Percentiles rank a stretch among this genome's conserved stretches.
phyloP scores from a whole-genome alignment of 2,329 filamentous ascomycete species.

The Lecanicillium sp. region DNA sequence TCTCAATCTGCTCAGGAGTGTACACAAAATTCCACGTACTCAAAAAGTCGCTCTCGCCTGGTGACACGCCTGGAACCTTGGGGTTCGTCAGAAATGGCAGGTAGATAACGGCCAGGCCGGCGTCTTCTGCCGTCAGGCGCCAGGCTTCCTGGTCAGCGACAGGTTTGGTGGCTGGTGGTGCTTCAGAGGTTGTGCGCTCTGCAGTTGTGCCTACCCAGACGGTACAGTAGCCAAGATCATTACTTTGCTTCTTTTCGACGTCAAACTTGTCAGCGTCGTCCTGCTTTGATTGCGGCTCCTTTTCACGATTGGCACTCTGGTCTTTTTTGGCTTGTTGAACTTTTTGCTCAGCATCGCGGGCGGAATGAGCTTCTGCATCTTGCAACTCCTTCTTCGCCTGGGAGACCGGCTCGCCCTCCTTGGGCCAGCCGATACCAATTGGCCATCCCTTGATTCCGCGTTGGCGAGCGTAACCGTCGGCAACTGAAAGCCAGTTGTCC shows the following conservation, averaged over 20 bases:
- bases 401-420: conserved; percentile 45
- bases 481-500: conserved; percentile 93
- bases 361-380: conserved; percentile 50
- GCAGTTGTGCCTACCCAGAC: conserved; percentile 86
- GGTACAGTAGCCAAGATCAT: conserved; percentile 82
- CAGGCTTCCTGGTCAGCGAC: conserved; percentile 58
- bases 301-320: conserved; percentile 24
- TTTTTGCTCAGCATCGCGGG: conserved; percentile 54
- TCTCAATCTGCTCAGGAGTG: conserved; percentile 80
- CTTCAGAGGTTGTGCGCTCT: conserved; percentile 52
- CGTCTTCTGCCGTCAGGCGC: conserved; percentile 61
- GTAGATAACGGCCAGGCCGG: conserved; percentile 84
- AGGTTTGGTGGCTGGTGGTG: conserved; percentile 42
- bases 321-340: conserved; percentile 50
- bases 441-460: conserved; percentile 93
- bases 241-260: conserved; percentile 34
- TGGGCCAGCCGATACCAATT: conserved; percentile 88
- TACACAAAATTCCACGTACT: conserved; percentile 99
- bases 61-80: conserved; percentile 73
- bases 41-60: conserved; percentile 74
- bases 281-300: conserved; percentile 14
- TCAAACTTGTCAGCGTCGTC: conserved; percentile 28
- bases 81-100: conserved; percentile 82
- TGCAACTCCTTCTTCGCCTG: conserved; percentile 59
- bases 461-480: conserved; percentile 86